Conservation (phyloP, 352 stramenopile species). For the Discostella stelligera region DNA sequence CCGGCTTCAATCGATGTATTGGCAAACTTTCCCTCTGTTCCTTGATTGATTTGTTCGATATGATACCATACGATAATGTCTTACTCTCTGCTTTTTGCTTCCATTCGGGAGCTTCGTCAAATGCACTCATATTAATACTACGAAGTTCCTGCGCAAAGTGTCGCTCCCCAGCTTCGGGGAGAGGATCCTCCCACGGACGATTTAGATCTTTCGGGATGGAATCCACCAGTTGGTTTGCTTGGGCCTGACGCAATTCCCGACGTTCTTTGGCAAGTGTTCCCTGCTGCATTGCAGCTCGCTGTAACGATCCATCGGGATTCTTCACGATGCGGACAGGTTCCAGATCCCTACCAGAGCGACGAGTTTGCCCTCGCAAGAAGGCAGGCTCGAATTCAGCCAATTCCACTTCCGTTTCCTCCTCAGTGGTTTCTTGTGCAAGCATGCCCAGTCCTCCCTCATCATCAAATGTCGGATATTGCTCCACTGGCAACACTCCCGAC, state of each 20-base stretch:
- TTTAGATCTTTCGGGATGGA: conserved; percentile 98
- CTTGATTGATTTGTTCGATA: conserved; percentile 92
- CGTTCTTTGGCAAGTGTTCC: conserved; percentile 95
- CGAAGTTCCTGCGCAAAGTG: conserved; percentile 95
- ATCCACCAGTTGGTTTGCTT: conserved; percentile 95
- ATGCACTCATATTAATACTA: conserved; percentile 81
- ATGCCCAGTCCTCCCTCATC: conserved; percentile 89
- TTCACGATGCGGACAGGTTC: conserved; percentile 98
- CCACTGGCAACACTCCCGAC: conserved; percentile 95
- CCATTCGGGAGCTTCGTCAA: conserved; percentile 89
- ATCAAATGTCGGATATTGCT: conserved; percentile 98
- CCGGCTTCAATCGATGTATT: conserved; percentile 95
- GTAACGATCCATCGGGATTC: conserved; percentile 97
- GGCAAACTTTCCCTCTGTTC: conserved; percentile 96
- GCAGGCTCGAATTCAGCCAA: conserved; percentile 95
- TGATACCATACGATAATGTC: conserved; percentile 94
- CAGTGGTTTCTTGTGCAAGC: conserved; percentile 83
- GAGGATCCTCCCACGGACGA: conserved; percentile 96
- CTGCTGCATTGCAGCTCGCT: conserved; percentile 96
- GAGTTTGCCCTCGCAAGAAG: conserved; percentile 95
- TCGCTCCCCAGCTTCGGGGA: conserved; percentile 94
- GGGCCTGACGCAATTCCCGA: conserved; percentile 93
- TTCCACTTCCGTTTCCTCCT: conserved; percentile 91
- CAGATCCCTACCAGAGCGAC: conserved; percentile 85
- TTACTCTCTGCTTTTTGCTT: conserved; percentile 97